Percentiles rank a stretch among this genome's conserved stretches.
These are phyloP conservation scores for Helminthosporium solani DNA, from an alignment of 2,329 filamentous ascomycete species.

Conservation along the genomic window DNA sequence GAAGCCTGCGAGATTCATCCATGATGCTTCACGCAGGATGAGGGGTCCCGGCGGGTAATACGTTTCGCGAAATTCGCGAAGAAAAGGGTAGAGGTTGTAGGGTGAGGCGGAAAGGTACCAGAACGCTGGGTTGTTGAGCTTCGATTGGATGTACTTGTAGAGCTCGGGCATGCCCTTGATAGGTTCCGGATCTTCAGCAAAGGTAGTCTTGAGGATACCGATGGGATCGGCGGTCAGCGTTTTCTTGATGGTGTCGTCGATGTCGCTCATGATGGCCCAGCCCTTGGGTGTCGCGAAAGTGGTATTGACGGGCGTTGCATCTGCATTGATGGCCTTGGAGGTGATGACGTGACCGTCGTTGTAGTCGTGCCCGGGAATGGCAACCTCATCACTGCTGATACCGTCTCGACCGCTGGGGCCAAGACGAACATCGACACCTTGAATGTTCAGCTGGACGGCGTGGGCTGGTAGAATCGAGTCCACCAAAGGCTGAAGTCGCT, in stretches of 20 bases:
- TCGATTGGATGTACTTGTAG: conserved; percentile 64
- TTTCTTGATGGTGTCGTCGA: conserved; percentile 95
- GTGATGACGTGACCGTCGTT: conserved; percentile 36
- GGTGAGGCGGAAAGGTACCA: conserved; percentile 94
- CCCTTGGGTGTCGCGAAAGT: conserved; percentile 74
- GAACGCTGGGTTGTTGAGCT: conserved; percentile 66
- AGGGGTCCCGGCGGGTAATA: conserved; percentile 78
- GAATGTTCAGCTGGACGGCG: conserved; percentile 65
- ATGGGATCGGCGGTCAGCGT: conserved; percentile 78
- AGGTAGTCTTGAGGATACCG: conserved; percentile 81
- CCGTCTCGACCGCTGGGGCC: conserved; percentile 72
- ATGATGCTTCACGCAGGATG: conserved; percentile 80
- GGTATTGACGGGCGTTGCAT: conserved; percentile 63
- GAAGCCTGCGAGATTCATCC: conserved; percentile 80
- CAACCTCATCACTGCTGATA: conserved; percentile 61
- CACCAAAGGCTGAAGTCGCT: conserved; percentile 74
- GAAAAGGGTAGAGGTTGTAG: conserved; percentile 89
- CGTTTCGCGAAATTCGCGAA: conserved; percentile 69
- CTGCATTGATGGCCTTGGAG: conserved; percentile 31
- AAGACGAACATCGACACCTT: conserved; percentile 47
- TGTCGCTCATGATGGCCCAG: conserved; percentile 83
- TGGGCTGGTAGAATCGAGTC: conserved; percentile 72
- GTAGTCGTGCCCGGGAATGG: conserved; percentile 51
- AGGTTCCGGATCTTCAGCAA: conserved; percentile 70
- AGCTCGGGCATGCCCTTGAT: conserved; percentile 82